Evolutionary conservation across 2,329 filamentous ascomycete genomes (phyloP), one percentile per base, ranked within the genome.

Genomic region (Bimuria novae-zelandiae): DNA sequence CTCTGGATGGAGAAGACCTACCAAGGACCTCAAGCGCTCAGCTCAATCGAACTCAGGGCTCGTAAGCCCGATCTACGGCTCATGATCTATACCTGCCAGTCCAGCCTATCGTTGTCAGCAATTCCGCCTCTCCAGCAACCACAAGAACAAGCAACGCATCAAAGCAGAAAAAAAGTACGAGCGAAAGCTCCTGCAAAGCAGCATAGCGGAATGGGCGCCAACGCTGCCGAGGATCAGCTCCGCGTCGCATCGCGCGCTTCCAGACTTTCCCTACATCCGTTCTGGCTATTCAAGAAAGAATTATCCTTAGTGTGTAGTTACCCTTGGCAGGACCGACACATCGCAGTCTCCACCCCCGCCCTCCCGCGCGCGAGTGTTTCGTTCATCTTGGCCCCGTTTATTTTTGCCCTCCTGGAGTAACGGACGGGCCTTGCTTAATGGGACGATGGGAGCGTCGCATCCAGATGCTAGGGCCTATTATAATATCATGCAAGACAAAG

Each of bases 161-260:
- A 7, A 6, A 17, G 11, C n/a, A 43, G n/a, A 21, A 30, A 27
- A 19, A 21, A 48, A 37, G 45, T 40, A 48, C 45, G 25, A 48
- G 35, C 35, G 22, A 7, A 19, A 40, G 12, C 21, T 37, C 23
- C n/a, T 33, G 25, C 39, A 16, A 14, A 35, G 4, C 19, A 50
- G 16, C 23, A 35, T 21, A 41, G 14, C 17, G n/a, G 27, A 39
- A 39, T 29, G 25, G n/a, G 2, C 17, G 39, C 21, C 35, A 30
- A 37, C 30, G 39, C 37, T 40, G 16, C 39, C 35, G 19, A 32
- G 29, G 44, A 11, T n/a, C 21, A 32, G 14, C 40, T 49, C 44
- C 23, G 25, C 29, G 47, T 47, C 30, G 39, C 33, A 44, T 39
- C 36, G 46, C 40, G 25, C 8, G 32, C 19, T 46, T 35, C 30